Conservation (phyloP, 2,329 filamentous ascomycete genomes). For the Parastagonospora nodorum region DNA sequence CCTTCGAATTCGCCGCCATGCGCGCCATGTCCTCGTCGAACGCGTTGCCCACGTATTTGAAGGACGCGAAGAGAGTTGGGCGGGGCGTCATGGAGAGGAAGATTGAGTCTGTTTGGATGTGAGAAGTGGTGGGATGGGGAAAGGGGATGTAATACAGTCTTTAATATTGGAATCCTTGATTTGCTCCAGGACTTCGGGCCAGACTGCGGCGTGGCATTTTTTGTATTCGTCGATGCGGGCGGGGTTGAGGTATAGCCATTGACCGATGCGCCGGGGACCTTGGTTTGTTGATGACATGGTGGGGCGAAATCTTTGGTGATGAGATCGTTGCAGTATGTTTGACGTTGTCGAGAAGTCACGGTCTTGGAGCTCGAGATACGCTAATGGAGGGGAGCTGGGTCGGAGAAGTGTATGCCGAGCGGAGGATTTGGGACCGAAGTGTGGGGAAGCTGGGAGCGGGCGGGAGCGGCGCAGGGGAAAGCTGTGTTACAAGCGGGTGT, state of each 20-base stretch:
- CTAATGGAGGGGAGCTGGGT: slow-evolving; percentile 2
- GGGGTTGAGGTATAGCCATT: slow-evolving; percentile 74
- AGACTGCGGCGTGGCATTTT: slow-evolving; percentile 72
- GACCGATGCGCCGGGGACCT: slow-evolving; percentile 62
- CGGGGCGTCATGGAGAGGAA: slow-evolving; percentile 67
- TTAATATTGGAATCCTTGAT: slow-evolving; percentile 76
- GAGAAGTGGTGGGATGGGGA: not conserved
- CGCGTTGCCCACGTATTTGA: slow-evolving; percentile 78
- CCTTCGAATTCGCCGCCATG: slow-evolving; percentile 74
- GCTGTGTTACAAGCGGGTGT: too few species aligned
- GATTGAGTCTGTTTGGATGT: slow-evolving; percentile 62
- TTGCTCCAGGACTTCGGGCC: slow-evolving; percentile 77
- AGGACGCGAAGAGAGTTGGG: slow-evolving; percentile 70
- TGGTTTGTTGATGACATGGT: slow-evolving; percentile 23
- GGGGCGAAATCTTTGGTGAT: not conserved
- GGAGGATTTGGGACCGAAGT: not conserved
- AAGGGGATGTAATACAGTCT: slow-evolving; percentile 58
- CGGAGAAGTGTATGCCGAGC: slow-evolving; percentile 1
- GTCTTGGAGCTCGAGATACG: not conserved
- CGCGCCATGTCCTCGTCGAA: slow-evolving; percentile 76
- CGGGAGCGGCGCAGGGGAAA: too few species aligned
- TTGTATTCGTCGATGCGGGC: slow-evolving; percentile 72
- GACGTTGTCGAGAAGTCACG: not conserved
- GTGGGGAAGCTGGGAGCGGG: not conserved
- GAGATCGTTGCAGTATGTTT: not conserved